Evolutionary conservation across 1,139 yeast genomes (phyloP).

Genomic region (Kluyveromyces marxianus): DNA sequence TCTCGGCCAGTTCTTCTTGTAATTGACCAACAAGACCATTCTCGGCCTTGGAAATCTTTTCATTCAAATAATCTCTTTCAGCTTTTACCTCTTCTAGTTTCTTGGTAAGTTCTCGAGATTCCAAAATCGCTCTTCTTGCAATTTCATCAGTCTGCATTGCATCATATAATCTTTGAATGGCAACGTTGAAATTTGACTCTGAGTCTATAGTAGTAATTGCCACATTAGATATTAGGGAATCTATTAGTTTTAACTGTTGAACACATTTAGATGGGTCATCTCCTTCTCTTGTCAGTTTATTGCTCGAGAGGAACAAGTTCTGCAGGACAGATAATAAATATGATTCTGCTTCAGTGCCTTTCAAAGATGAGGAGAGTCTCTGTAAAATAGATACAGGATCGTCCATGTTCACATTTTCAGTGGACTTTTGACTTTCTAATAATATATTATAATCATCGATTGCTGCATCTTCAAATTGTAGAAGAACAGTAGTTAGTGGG

Average conservation of each 20-base stretch:
- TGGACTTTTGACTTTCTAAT: slow-evolving; percentile 51
- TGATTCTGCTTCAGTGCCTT: slow-evolving; percentile 65
- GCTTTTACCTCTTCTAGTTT: slow-evolving; percentile 76
- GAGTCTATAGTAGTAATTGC: slow-evolving; percentile 63
- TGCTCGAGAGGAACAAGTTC: slow-evolving; percentile 56
- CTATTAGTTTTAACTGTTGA: slow-evolving; percentile 69
- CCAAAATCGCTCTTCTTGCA: slow-evolving; percentile 71
- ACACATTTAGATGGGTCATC: slow-evolving; percentile 50
- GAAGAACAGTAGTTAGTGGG: slow-evolving; percentile 57
- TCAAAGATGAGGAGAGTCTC: slow-evolving; percentile 64
- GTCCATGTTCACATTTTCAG: slow-evolving; percentile 55
- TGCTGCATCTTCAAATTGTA: slow-evolving; percentile 56
- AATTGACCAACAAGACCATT: slow-evolving; percentile 74
- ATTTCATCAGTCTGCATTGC: slow-evolving; percentile 87
- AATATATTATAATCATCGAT: slow-evolving; percentile 66
- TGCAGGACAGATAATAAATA: slow-evolving; percentile 73
- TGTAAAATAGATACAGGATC: slow-evolving; percentile 69
- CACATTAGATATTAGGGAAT: slow-evolving; percentile 76
- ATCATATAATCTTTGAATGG: slow-evolving; percentile 70
- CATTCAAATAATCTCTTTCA: slow-evolving; percentile 72
- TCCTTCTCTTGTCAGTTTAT: slow-evolving; percentile 29
- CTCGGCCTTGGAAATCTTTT: slow-evolving; percentile 72
- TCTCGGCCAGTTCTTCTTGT: slow-evolving; percentile 63
- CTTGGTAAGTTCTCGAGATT: slow-evolving; percentile 59
- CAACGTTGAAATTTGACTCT: slow-evolving; percentile 72